Evolutionary conservation across 2,329 filamentous ascomycete species (phyloP), one percentile per base, ranked within the genome.

Genomic region (Ceratocystis albifundus): DNA sequence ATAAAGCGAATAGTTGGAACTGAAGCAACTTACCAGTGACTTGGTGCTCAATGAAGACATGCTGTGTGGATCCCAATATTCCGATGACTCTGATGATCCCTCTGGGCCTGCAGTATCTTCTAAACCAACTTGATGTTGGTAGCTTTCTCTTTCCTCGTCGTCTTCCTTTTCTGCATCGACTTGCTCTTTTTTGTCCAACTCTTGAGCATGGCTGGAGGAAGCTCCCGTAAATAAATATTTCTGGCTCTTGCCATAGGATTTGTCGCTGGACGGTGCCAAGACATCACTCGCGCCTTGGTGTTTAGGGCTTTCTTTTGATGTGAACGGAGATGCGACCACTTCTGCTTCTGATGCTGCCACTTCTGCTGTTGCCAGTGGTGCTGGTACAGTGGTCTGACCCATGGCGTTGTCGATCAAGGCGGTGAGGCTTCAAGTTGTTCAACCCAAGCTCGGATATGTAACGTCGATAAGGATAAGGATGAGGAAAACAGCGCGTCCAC

Each of bases 21-120:
- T n/a, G 57, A 46, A 64, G 45, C 44, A 65, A 81, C 82, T 76
- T 70, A 84, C 82, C 73, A 78, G 76, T 69, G 82, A 84, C 66
- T 77, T 75, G 70, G 80, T 73, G 70, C 79, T 85, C 65, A 84
- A 74, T 67, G 80, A 78, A 67, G 82, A 79, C 82, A 85, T 85
- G 69, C 78, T 80, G 68, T 77, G 74, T 57, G 79, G 77, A 76
- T 84, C 80, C 77, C 83, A 85, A 73, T 84, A 84, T 55, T 66
- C 65, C 3, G 62, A 30, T 30, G 62, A 64, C 25, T 57, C 22
- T 57, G 30, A 57, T 17, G 10, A 57, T 17, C 28, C 22, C 6
- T 57, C 7, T 57, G 53, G 17, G 53, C 15, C n/a, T 32, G 53
- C 5, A 48, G 8, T 20, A 22, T 2, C 4, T 48, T 46, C 30